Evolutionary conservation across 1,139 yeast species (phyloP).

Genomic region (Williopsis jadinii): DNA sequence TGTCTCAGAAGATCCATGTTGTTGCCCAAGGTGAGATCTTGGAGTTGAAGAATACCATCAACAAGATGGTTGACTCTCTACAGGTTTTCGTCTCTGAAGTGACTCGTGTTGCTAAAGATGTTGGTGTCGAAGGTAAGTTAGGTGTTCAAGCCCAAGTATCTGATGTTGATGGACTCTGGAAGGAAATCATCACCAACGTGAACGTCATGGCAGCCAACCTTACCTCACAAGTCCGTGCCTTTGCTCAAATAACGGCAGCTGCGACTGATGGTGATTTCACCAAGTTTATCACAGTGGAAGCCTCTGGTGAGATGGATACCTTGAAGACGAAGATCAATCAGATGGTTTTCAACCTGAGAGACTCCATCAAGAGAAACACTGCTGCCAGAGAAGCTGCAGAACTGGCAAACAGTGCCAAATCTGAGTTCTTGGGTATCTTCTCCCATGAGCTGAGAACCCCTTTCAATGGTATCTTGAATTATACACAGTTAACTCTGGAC

Average conservation of each 20-base stretch:
- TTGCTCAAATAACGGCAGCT: conserved; percentile 89
- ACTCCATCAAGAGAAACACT: conserved; percentile 83
- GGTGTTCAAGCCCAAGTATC: conserved; percentile 90
- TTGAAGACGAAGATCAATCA: conserved; percentile 84
- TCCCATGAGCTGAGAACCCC: conserved; percentile 92
- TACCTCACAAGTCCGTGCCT: conserved; percentile 88
- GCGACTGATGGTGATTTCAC: conserved; percentile 94
- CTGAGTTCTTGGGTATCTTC: conserved; percentile 86
- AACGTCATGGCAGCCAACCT: conserved; percentile 89
- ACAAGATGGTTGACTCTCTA: conserved; percentile 84
- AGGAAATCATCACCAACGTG: conserved; percentile 87
- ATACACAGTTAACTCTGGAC: conserved; percentile 83
- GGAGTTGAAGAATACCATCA: conserved; percentile 73
- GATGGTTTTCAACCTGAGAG: conserved; percentile 84
- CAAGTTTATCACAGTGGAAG: conserved; percentile 83
- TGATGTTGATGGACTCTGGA: conserved; percentile 90
- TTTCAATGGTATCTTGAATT: conserved; percentile 87
- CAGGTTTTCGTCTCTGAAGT: conserved; percentile 87
- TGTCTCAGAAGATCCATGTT: conserved; percentile 80
- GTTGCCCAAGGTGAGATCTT: conserved; percentile 87
- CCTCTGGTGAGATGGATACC: conserved; percentile 92
- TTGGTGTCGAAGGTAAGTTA: conserved; percentile 86
- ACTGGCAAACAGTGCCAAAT: conserved; percentile 82
- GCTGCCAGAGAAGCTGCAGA: conserved; percentile 95
- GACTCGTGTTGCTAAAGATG: conserved; percentile 84